Evolutionary conservation across 2,329 filamentous ascomycete genomes (phyloP).

Genomic region (Decorospora gaudefroyi): DNA sequence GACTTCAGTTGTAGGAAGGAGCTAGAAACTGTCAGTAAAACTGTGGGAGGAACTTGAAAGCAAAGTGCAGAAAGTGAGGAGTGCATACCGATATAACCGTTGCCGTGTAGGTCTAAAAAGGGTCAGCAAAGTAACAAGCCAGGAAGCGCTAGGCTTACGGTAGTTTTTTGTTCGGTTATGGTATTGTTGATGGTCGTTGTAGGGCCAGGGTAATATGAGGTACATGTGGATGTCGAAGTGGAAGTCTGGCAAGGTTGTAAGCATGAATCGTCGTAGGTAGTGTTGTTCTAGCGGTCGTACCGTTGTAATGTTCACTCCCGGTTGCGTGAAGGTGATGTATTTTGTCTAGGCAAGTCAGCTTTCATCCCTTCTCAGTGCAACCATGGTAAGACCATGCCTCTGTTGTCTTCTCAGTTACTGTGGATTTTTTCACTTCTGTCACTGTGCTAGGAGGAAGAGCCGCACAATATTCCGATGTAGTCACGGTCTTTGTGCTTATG

Average conservation of each 20-base stretch:
- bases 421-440: constrained; percentile 7
- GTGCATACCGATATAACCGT: constrained; percentile 25
- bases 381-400: constrained; percentile 4
- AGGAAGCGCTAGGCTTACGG: background rate
- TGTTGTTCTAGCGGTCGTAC: background rate
- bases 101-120: constrained; percentile 17
- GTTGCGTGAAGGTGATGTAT: constrained; percentile 3
- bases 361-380: background rate
- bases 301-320: constrained; percentile 5
- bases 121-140: background rate
- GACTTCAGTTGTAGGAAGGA: too few species aligned
- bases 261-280: background rate
- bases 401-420: constrained; percentile 15
- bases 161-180: constrained; percentile 14
- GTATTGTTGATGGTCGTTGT: constrained; percentile 19
- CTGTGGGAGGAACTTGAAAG: background rate
- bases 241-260: background rate
- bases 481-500: constrained; percentile 1
- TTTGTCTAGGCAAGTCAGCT: constrained; percentile 3
- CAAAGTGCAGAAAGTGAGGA: background rate
- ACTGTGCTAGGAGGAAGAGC: constrained; percentile 3
- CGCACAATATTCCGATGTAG: background rate
- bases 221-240: background rate
- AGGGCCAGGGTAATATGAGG: constrained; percentile 6
- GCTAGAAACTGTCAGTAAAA: too few species aligned